These are phyloP conservation scores for Solanum appendiculatum DNA, from an alignment of 257 asterid species.

Conservation along the genomic window DNA sequence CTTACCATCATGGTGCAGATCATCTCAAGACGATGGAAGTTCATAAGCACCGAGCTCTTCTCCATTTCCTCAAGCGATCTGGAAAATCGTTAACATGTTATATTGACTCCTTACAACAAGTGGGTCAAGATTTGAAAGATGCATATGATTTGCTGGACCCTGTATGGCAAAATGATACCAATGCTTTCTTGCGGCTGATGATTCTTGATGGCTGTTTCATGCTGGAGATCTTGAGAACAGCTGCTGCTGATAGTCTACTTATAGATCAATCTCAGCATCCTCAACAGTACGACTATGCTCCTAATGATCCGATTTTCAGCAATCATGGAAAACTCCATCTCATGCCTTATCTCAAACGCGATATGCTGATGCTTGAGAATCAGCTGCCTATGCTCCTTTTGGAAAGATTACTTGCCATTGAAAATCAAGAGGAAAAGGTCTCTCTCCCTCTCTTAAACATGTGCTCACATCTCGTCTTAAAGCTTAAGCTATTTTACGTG, in stretches of 20 bases:
- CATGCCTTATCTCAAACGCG: slow-evolving; percentile 7
- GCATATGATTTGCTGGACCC: slow-evolving; percentile 23
- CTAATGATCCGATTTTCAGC: slow-evolving; percentile 11
- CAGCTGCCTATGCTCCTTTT: slow-evolving; percentile 11
- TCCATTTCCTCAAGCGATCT: slow-evolving; percentile 23
- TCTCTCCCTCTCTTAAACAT: not conserved
- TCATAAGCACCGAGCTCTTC: slow-evolving; percentile 43
- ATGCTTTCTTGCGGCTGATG: slow-evolving; percentile 5
- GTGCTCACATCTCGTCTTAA: not conserved
- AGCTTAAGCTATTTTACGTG: not conserved
- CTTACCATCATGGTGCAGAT: slow-evolving; percentile 23
- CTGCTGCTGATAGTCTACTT: not conserved
- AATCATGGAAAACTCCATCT: slow-evolving; percentile 2
- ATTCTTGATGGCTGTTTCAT: slow-evolving; percentile 8
- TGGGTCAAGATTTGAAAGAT: slow-evolving; percentile 18
- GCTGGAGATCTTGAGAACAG: slow-evolving; percentile 5
- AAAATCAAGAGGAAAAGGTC: not conserved
- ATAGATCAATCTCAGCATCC: not conserved
- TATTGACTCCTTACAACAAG: not conserved
- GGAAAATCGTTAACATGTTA: slow-evolving; percentile 7
- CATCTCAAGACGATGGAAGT: slow-evolving; percentile 29
- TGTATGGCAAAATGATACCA: not conserved
- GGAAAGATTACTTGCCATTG: not conserved
- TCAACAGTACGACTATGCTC: not conserved
- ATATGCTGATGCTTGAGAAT: slow-evolving; percentile 13